phyloP scores from a whole-genome alignment of 345 rosid species.

The Anacardium occidentale region DNA sequence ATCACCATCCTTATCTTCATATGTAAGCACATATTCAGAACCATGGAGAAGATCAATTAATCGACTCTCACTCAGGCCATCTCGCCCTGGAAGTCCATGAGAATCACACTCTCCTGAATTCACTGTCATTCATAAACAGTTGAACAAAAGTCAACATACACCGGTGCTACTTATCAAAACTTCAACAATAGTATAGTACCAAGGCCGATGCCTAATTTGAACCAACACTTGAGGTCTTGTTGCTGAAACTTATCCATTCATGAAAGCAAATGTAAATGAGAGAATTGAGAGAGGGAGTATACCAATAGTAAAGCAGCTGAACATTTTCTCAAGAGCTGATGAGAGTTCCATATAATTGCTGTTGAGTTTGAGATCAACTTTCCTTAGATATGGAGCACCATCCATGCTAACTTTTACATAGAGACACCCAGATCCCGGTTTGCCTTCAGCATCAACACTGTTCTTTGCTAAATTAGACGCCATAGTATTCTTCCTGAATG shows the following conservation, averaged over 20 bases:
- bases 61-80: constrained; percentile 36
- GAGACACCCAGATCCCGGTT: constrained; percentile 39
- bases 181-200: too few species aligned
- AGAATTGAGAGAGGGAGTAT: constrained; percentile 7
- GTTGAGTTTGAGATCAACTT: constrained; percentile 49
- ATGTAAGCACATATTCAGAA: constrained; percentile 53
- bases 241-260: too few species aligned
- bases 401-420: constrained; percentile 69
- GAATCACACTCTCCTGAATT: constrained; percentile 49
- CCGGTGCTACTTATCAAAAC: too few species aligned
- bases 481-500: constrained; percentile 57
- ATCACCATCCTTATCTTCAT: constrained; percentile 58
- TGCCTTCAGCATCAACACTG: constrained; percentile 41
- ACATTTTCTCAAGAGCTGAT: constrained; percentile 55
- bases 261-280: too few species aligned
- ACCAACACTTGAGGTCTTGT: neutral
- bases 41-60: constrained; percentile 50
- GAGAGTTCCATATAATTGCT: constrained; percentile 42
- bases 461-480: constrained; percentile 42
- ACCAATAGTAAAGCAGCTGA: constrained; percentile 63
- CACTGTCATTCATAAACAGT: constrained; percentile 10
- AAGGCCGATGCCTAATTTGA: too few species aligned
- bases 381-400: constrained; percentile 59
- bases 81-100: constrained; percentile 39
- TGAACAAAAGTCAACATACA: neutral